A percentile compares a stretch with the other conserved stretches of the same genome.
These are phyloP conservation scores for Micractinium sp. DNA, from an alignment of 139 green algal genomes.

Conservation along the genomic window DNA sequence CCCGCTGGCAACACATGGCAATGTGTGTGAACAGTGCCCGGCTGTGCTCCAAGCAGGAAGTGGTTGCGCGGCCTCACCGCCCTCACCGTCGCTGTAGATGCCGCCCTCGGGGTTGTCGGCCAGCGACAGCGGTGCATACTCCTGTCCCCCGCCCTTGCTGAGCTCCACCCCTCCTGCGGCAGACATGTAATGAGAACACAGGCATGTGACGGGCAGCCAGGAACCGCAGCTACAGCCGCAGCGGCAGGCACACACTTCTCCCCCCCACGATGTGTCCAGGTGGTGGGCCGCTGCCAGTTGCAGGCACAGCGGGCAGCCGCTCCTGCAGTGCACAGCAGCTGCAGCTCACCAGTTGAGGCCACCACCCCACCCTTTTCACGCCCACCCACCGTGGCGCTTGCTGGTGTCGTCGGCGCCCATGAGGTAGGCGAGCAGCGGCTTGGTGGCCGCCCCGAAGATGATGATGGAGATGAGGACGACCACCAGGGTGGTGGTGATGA, in stretches of 20 bases:
- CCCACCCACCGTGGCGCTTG: neutral
- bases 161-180: slow-evolving; percentile 8
- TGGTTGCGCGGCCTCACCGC: neutral
- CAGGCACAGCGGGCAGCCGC: neutral
- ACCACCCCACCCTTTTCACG: neutral
- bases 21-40: neutral
- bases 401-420: slow-evolving; percentile 19
- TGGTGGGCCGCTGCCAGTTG: neutral
- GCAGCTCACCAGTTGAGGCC: neutral
- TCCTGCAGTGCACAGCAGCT: neutral
- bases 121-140: neutral
- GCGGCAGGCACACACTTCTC: neutral
- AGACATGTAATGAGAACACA: neutral
- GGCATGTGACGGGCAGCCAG: neutral
- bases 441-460: slow-evolving; percentile 66
- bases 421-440: slow-evolving; percentile 70
- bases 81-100: slow-evolving; percentile 24
- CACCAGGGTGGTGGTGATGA: slow-evolving; percentile 78
- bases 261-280: neutral
- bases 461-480: slow-evolving; percentile 75
- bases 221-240: too few relatives aligned
- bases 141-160: neutral
- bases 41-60: neutral
- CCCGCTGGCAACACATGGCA: neutral
- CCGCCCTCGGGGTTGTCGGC: neutral